Conservation (phyloP, 352 stramenopile species). For the Globisporangium mamillatum region DNA sequence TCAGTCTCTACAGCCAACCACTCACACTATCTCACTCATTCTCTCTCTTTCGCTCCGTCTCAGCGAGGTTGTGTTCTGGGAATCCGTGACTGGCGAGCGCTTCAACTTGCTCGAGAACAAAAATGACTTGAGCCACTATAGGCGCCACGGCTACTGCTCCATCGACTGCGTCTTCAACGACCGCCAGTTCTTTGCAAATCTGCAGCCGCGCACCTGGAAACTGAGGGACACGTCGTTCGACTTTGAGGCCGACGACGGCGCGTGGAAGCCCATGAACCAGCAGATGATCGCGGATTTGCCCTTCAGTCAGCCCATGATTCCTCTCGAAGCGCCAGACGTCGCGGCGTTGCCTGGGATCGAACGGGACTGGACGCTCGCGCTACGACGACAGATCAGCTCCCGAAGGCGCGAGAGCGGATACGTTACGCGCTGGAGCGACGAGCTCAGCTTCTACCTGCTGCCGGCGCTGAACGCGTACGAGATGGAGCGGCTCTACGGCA, state of each 20-base stretch:
- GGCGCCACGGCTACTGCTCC: constrained; percentile 46
- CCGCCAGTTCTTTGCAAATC: constrained; percentile 69
- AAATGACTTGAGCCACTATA: constrained; percentile 12
- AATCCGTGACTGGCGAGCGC: constrained; percentile 64
- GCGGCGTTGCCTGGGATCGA: constrained; percentile 34
- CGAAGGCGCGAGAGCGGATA: constrained; percentile 44
- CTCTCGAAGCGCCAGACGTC: constrained; percentile 32
- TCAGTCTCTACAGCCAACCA: not conserved
- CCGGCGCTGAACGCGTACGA: constrained; percentile 89
- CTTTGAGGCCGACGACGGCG: constrained; percentile 50
- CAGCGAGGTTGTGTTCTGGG: constrained; percentile 63
- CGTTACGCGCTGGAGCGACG: constrained; percentile 69
- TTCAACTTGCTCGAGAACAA: constrained; percentile 25
- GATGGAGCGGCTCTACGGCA: constrained; percentile 66
- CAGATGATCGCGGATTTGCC: constrained; percentile 46
- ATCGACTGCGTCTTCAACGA: constrained; percentile 87
- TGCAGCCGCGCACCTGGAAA: constrained; percentile 52
- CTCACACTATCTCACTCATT: too few relatives aligned
- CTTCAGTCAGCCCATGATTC: constrained; percentile 23
- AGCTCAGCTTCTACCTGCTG: constrained; percentile 74
- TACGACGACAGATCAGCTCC: constrained; percentile 43
- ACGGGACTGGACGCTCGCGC: constrained; percentile 36
- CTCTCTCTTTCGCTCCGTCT: too few relatives aligned
- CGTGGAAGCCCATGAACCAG: constrained; percentile 64
- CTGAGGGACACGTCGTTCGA: constrained; percentile 44